Conservation (phyloP, 768 basidiomycete genomes). For the Boletus sp. region DNA sequence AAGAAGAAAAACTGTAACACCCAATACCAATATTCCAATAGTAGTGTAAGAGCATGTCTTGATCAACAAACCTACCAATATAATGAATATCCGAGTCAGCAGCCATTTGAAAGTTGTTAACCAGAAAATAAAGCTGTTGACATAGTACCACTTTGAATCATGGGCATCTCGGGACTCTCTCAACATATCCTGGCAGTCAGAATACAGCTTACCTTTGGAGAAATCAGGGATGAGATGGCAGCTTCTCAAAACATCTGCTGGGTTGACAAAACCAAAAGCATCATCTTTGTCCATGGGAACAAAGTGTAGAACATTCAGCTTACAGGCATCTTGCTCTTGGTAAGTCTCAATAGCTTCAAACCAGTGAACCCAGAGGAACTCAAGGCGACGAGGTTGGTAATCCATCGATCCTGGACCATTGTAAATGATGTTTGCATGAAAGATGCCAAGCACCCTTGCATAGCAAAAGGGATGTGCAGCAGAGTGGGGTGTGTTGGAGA, state of each 20-base stretch:
- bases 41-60: background rate
- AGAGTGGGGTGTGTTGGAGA: background rate
- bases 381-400: too few species aligned
- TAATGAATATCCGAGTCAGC: background rate
- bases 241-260: background rate
- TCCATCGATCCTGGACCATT: too few species aligned
- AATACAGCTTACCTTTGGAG: background rate
- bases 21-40: background rate
- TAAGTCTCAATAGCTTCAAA: too few species aligned
- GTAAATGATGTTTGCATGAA: background rate
- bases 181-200: background rate
- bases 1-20: too few species aligned
- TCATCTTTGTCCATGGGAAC: background rate
- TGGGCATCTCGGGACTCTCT: background rate
- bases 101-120: background rate
- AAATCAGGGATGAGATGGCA: background rate
- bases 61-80: background rate
- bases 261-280: background rate
- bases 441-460: background rate
- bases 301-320: background rate
- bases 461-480: background rate
- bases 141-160: background rate
- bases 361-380: too few species aligned
- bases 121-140: background rate
- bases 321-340: background rate